These are phyloP conservation scores for Pilasporangium apinafurcum DNA, from an alignment of 352 stramenopile genomes.

Conservation along the genomic window DNA sequence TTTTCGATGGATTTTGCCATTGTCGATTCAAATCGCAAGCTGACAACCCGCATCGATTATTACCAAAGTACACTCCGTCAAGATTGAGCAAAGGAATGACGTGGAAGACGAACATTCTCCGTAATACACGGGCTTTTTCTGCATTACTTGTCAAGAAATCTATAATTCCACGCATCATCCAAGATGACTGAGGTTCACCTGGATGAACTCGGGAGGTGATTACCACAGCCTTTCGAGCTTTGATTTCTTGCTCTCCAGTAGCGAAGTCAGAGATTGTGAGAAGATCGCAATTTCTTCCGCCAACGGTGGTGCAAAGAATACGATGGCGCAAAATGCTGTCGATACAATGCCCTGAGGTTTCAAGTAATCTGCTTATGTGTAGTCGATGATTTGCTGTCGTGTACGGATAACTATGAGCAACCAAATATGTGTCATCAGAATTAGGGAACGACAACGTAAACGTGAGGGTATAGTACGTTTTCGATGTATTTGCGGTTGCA, in stretches of 20 bases:
- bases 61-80: slow-evolving; percentile 90
- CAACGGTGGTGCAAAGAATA: slow-evolving; percentile 52
- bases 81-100: slow-evolving; percentile 94
- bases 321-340: slow-evolving; percentile 31
- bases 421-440: slow-evolving; percentile 74
- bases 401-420: slow-evolving; percentile 92
- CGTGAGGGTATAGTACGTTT: slow-evolving; percentile 81
- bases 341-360: background rate
- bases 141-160: slow-evolving; percentile 83
- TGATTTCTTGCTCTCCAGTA: slow-evolving; percentile 18
- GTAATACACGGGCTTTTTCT: slow-evolving; percentile 54
- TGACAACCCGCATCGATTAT: slow-evolving; percentile 86
- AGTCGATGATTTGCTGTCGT: slow-evolving; percentile 76
- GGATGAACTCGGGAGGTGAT: slow-evolving; percentile 88
- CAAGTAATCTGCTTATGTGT: slow-evolving; percentile 43
- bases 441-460: slow-evolving; percentile 85
- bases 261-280: slow-evolving; percentile 70
- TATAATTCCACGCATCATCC: slow-evolving; percentile 92
- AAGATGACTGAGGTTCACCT: slow-evolving; percentile 88
- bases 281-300: slow-evolving; percentile 55
- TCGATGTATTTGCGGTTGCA: background rate
- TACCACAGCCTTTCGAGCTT: slow-evolving; percentile 43
- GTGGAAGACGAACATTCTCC: slow-evolving; percentile 88
- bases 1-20: slow-evolving; percentile 69
- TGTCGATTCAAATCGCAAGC: slow-evolving; percentile 86